Base-by-base conservation (phyloP, 192 early-diverging fungal species). In the Coemansia sp. region DNA sequence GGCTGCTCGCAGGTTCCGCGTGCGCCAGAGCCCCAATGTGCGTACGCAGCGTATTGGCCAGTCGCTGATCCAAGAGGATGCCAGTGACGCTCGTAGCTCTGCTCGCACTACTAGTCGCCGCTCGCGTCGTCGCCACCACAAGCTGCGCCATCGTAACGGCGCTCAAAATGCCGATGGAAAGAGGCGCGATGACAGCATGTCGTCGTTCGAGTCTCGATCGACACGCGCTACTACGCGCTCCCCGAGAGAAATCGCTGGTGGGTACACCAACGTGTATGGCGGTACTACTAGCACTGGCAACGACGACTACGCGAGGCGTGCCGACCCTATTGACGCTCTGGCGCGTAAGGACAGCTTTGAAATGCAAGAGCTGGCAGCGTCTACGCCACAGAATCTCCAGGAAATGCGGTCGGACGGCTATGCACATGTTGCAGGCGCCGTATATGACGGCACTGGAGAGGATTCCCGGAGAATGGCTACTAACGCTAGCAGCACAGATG, bases 321-420 rank as follows among this genome's bases (percentile, higher is more conserved):
- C 62, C 1, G 77, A 80, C 24, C 71, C 71, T 0, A 67, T 80
- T 18, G 77, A 74, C 31, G 77, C 63, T 1, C 35, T 80, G 53
- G 77, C 77, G 16, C 77, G 77, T 23, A 80, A 80, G 59, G 77
- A 80, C 62, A 80, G 77, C 68, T 65, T 74, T 65, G 77, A 80
- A 65, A 80, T 80, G 77, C 77, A 80, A 53, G 68, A 65, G 36
- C 34, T 80, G 31, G 77, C n/a, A n/a, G n/a, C 72, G 0, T 14
- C 60, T 14, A 65, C 53, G 8, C 31, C 59, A 2, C 56, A 60
- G 13, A 60, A 58, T 0, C 70, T 46, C 2, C 56, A 65, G 59
- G 68, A 66, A 9, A 51, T 51, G 11, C 48, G 65, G 16, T 45
- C 66, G 16, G 75, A 69, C 43, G 73, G 69, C 1, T 71, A 71